Evolutionary conservation across 2,329 filamentous ascomycete species (phyloP), one percentile per base, ranked within the genome.

Genomic region (Fusarium virguliforme): DNA sequence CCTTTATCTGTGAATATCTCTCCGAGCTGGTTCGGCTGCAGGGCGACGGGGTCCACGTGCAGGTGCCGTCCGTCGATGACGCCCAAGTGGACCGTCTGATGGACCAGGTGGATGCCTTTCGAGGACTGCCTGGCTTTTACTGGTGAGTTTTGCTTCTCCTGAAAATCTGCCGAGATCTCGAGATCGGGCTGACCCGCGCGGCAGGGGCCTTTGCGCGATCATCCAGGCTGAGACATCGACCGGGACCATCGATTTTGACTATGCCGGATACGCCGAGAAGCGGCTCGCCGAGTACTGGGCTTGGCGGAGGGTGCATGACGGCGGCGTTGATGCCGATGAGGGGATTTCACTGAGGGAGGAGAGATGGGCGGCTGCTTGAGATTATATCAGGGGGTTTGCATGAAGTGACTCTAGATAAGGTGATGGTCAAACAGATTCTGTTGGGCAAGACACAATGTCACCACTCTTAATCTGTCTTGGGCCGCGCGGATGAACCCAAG

Each of bases 201-300:
- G 60, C 46, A 13, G 72, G 72, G 72, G 72, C 41, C 72, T 74
- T 2, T 74, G 72, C 35, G 72, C 72, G 6, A 48, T 74, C 13
- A 74, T 74, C 15, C 72, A 74, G 37, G 72, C 72, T n/a, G 62
- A 74, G 66, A 74, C 72, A 57, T 69, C 72, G 8, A 74, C 72
- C 18, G 72, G 72, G 53, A 60, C 64, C 46, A 74, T 74, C 30
- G 67, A 74, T 5, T 74, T 74, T 59, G 72, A 74, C 65, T 74
- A 74, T 46, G 65, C 63, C 4, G 72, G 70, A 34, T 74, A 74
- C 41, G 72, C 72, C 3, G 55, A 64, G 8, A 74, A 62, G 64
- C 71, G 72, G 37, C 51, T 74, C 9, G 54, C 13, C 8, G 72
- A 74, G 66, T 74, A 74, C 48, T 64, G 73, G 41, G 67, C 53